A percentile compares a stretch with the other conserved stretches of the same genome.
These are phyloP conservation scores for Neofusicoccum laricinum DNA, from an alignment of 2,329 filamentous ascomycete genomes.

Conservation along the genomic window DNA sequence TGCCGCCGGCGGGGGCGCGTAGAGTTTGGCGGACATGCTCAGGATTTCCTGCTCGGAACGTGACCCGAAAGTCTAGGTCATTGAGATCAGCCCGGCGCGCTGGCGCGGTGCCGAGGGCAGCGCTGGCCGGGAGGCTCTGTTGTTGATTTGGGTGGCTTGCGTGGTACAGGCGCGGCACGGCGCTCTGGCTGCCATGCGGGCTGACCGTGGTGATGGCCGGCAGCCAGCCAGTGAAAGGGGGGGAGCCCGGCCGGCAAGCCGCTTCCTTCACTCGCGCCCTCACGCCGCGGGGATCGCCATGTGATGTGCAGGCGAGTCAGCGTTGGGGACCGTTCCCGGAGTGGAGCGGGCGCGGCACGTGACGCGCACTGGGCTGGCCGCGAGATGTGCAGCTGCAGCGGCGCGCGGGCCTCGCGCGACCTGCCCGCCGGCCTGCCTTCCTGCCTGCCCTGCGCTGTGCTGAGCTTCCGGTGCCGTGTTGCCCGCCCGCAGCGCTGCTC, in stretches of 20 bases:
- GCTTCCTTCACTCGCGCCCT: background rate
- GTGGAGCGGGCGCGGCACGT: slow-evolving; percentile 4
- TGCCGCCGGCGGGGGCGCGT: background rate
- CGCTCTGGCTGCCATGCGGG: background rate
- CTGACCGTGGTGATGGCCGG: background rate
- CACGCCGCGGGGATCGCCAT: background rate
- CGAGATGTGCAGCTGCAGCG: no score
- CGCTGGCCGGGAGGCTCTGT: background rate
- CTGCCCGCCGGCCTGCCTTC: background rate
- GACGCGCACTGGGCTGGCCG: background rate
- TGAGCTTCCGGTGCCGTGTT: no score
- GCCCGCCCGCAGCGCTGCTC: no score
- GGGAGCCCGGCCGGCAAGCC: background rate
- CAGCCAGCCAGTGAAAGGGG: slow-evolving; percentile 4
- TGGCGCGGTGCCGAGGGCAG: background rate
- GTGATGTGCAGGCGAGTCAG: slow-evolving; percentile 9
- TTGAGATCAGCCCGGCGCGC: slow-evolving; percentile 11
- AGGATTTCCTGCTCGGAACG: background rate
- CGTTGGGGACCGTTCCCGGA: background rate
- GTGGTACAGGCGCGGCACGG: background rate
- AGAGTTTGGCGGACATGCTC: background rate
- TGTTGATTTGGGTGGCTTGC: background rate
- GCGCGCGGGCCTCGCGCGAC: background rate
- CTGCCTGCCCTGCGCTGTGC: no score
- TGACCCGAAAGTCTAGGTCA: slow-evolving; percentile 4